Base-by-base conservation (phyloP, 176 grass and related monocot species). In the Aegilops speltoides region DNA sequence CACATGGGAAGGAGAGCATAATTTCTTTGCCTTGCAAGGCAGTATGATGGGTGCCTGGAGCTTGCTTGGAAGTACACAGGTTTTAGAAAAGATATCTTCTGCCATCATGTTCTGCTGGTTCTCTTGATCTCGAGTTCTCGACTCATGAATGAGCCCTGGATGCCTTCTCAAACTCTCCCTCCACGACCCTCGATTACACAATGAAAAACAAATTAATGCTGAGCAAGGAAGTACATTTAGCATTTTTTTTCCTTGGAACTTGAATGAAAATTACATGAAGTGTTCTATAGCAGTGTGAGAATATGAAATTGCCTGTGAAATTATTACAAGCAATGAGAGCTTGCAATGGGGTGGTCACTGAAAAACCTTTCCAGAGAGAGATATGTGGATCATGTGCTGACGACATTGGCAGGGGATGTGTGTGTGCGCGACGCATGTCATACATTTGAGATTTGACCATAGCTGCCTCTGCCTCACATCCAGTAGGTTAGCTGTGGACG, bases 11-110 rank as follows among this genome's bases (percentile, higher is more conserved):
- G 82, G 69, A 82, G 48, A 56, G 82, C 79, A 78, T 82, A 80
- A 91, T 88, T 78, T 85, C 71, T 31, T 91, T 88, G 17, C 89
- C 77, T 64, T 88, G 57, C 64, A 20, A 77, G 77, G 50, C 10
- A 75, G 48, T 45, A 62, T 78, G 82, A 82, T 78, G 69, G 29
- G 4, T 85, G 52, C 82, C 64, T 19, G 46, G 79, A 65, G 64
- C 78, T 72, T 41, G 3, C 23, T 78, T 82, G 71, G 86, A 82
- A 50, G 63, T 82, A 82, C 5, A 6, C 46, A 70, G 56, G 20
- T 81, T 88, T 82, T 64, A 88, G 86, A 15, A 87, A 77, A 62
- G 46, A 10, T 73, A 46, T 91, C 63, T 78, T 83, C 5, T 40
- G n/a, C 80, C 84, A 83, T 73, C 54, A 83, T 83, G 32, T 54